Evolutionary conservation across 176 grass and related monocot genomes (phyloP).

Genomic region (Eragrostis curvula): DNA sequence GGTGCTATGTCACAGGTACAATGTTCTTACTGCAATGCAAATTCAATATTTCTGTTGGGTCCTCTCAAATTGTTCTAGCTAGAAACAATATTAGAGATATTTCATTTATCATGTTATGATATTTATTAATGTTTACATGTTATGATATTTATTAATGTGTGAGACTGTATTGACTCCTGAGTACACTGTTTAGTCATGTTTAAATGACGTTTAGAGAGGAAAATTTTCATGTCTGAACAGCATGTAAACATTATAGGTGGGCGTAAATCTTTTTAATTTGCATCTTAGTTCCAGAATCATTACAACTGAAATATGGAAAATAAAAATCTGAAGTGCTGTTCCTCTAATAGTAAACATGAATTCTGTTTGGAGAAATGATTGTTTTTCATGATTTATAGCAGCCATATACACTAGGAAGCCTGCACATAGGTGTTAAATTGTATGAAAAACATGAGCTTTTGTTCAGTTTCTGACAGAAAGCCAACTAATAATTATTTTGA

Average conservation of each 20-base stretch:
- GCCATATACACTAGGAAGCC: not conserved
- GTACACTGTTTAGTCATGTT: not conserved
- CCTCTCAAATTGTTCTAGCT: not conserved
- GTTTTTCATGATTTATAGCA: not conserved
- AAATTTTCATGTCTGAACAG: too few relatives aligned
- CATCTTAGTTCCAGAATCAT: not conserved
- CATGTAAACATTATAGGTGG: not conserved
- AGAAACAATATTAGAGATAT: not conserved
- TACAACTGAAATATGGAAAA: not conserved
- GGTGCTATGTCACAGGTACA: not conserved
- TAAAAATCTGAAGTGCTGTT: not conserved
- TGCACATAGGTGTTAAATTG: not conserved
- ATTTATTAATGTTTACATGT: slow-evolving; percentile 18
- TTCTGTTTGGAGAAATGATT: not conserved
- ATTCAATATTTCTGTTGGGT: not conserved
- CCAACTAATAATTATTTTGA: not conserved
- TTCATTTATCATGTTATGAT: slow-evolving; percentile 9
- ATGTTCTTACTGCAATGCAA: not conserved
- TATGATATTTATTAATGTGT: slow-evolving; percentile 22
- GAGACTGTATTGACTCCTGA: not conserved
- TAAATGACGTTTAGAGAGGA: too few relatives aligned
- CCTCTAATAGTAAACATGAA: not conserved
- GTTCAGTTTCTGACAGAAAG: not conserved
- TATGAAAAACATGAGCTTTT: slow-evolving; percentile 7
- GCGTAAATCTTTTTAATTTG: slow-evolving; percentile 6